Conservation (phyloP, 495 filamentous ascomycete species). For the Lindgomyces ingoldianus region DNA sequence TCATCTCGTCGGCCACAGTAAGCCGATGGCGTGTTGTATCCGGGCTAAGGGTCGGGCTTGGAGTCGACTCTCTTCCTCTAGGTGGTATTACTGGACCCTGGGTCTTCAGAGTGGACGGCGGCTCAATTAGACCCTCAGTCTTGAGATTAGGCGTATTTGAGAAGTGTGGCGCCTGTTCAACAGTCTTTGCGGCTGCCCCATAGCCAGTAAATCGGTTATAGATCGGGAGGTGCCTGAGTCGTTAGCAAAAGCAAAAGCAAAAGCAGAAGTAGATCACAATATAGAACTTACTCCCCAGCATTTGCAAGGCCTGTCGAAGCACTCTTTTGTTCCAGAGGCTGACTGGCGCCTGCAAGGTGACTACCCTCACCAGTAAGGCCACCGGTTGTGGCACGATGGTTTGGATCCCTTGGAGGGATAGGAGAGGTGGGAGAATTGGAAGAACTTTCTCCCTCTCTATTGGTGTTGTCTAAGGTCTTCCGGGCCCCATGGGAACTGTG, state of each 20-base stretch:
- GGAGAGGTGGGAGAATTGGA: background rate
- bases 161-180: constrained; percentile 15
- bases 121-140: too few species aligned
- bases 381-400: background rate
- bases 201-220: constrained; percentile 28
- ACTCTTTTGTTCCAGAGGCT: background rate
- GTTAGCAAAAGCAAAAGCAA: background rate
- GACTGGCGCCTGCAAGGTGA: constrained; percentile 20
- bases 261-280: too few species aligned
- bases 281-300: too few species aligned
- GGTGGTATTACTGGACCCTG: constrained; percentile 2
- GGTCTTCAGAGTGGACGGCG: background rate
- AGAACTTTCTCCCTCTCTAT: background rate
- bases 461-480: constrained; percentile 25
- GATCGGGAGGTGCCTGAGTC: constrained; percentile 17
- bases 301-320: too few species aligned
- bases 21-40: background rate
- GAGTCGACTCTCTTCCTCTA: background rate
- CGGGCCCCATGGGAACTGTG: constrained; percentile 23
- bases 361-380: constrained; percentile 28
- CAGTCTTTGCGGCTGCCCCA: constrained; percentile 7
- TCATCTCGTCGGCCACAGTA: constrained; percentile 23
- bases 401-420: background rate
- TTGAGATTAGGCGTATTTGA: constrained; percentile 15
- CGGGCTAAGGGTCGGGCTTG: background rate